These are phyloP conservation scores for Epichloe sp. DNA, from an alignment of 2,329 filamentous ascomycete genomes.

Conservation along the genomic window DNA sequence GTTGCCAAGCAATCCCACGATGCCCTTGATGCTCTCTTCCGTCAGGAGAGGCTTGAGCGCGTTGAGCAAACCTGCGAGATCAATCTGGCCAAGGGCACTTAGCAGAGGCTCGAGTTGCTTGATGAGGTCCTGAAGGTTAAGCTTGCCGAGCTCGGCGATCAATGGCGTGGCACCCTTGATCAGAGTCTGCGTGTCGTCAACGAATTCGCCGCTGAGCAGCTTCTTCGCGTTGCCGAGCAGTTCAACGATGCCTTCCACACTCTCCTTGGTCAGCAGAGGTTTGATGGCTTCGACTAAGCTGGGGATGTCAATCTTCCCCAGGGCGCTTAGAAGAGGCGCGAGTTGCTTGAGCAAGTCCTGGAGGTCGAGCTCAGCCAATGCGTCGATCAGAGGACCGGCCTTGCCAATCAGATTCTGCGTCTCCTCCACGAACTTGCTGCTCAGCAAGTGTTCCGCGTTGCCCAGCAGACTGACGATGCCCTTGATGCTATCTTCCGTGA, in stretches of 20 bases:
- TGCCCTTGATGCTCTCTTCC: constrained; percentile 15
- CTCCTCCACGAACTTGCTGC: constrained; percentile 18
- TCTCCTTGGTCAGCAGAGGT: constrained; percentile 19
- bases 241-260: constrained; percentile 19
- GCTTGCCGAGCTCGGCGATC: constrained; percentile 11
- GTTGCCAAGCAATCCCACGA: constrained; percentile 19
- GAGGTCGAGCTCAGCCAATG: constrained; percentile 5
- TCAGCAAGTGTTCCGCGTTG: constrained; percentile 19
- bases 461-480: constrained; percentile 21
- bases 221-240: constrained; percentile 20
- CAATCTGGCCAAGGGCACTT: constrained; percentile 17
- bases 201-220: constrained; percentile 16
- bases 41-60: constrained; percentile 16
- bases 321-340: constrained; percentile 10
- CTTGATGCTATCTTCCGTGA: constrained; percentile 18
- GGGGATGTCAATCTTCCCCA: constrained; percentile 19
- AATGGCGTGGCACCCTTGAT: constrained; percentile 19
- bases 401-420: constrained; percentile 19
- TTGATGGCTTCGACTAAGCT: constrained; percentile 15
- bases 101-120: constrained; percentile 18
- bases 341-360: constrained; percentile 11
- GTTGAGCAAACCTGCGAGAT: constrained; percentile 17
- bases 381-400: constrained; percentile 17
- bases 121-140: constrained; percentile 15
- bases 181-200: constrained; percentile 15